These are phyloP conservation scores for Phtheirospermum japonicum DNA, from an alignment of 257 asterid genomes.

Conservation along the genomic window DNA sequence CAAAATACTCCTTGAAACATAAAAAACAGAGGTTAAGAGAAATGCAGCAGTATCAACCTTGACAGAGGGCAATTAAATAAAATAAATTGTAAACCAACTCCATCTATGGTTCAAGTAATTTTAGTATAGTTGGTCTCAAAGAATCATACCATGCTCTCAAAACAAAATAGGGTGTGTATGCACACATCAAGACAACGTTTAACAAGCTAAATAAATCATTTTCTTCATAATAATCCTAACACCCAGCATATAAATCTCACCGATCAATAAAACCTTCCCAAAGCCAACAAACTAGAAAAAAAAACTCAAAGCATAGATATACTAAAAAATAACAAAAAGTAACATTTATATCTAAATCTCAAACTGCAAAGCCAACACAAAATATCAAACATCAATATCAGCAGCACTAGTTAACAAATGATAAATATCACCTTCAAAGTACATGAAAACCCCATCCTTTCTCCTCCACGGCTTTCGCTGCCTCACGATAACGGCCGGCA, in stretches of 20 bases:
- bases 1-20: too few relatives aligned
- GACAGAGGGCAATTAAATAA: too few relatives aligned
- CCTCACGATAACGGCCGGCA: slow-evolving; percentile 68
- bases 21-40: too few relatives aligned
- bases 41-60: too few relatives aligned
- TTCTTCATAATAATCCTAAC: not conserved
- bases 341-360: too few relatives aligned
- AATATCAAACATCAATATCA: not conserved
- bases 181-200: not conserved
- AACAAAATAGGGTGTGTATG: not conserved
- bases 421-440: slow-evolving; percentile 45
- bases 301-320: too few relatives aligned
- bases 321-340: too few relatives aligned
- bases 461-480: slow-evolving; percentile 63
- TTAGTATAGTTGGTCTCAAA: not conserved
- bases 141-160: not conserved
- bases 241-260: too few relatives aligned
- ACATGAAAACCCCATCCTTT: slow-evolving; percentile 69
- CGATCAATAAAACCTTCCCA: not conserved
- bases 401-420: too few relatives aligned
- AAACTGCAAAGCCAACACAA: not conserved
- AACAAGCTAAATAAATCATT: not conserved
- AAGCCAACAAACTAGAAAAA: not conserved
- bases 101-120: not conserved
- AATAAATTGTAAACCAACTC: not conserved